phyloP scores from a whole-genome alignment of 192 early-diverging fungal species.

The Coemansia sp. region DNA sequence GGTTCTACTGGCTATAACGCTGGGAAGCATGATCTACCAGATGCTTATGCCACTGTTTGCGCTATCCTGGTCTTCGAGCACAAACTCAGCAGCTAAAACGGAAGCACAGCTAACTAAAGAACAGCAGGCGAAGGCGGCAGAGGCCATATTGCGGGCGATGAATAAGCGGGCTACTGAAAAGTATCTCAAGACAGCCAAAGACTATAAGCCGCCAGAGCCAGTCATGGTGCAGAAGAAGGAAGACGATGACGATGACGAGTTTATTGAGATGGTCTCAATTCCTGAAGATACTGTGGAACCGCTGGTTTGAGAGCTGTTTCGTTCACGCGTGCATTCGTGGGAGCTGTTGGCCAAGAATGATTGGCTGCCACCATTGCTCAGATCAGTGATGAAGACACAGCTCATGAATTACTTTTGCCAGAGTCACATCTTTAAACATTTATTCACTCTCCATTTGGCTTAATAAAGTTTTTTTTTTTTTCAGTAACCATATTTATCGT shows the following conservation, averaged over 20 bases:
- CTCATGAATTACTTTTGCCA: not conserved
- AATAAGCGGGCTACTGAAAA: conserved; percentile 28
- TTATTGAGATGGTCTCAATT: conserved; percentile 8
- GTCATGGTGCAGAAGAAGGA: not conserved
- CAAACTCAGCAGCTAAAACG: conserved; percentile 12
- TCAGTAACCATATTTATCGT: conserved; percentile 49
- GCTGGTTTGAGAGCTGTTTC: conserved; percentile 3
- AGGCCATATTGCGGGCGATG: conserved; percentile 35
- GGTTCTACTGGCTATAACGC: conserved; percentile 23
- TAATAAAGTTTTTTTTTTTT: not conserved
- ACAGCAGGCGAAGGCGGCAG: conserved; percentile 44
- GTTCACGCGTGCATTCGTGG: not conserved
- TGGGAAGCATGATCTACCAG: conserved; percentile 52
- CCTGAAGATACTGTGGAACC: conserved; percentile 7
- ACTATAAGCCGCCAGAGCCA: conserved; percentile 24
- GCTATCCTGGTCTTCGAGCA: not conserved
- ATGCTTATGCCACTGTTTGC: conserved; percentile 33
- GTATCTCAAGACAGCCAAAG: conserved; percentile 32
- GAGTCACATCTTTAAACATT: too few relatives aligned
- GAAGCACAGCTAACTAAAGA: conserved; percentile 28
- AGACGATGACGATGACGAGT: conserved; percentile 9
- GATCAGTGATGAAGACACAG: too few relatives aligned
- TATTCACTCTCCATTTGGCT: too few relatives aligned
- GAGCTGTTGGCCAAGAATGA: conserved; percentile 21
- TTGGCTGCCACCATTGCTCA: too few relatives aligned